These are phyloP conservation scores for Pseudogymnoascus sp. DNA, from an alignment of 2,329 filamentous ascomycete species.

Conservation along the genomic window DNA sequence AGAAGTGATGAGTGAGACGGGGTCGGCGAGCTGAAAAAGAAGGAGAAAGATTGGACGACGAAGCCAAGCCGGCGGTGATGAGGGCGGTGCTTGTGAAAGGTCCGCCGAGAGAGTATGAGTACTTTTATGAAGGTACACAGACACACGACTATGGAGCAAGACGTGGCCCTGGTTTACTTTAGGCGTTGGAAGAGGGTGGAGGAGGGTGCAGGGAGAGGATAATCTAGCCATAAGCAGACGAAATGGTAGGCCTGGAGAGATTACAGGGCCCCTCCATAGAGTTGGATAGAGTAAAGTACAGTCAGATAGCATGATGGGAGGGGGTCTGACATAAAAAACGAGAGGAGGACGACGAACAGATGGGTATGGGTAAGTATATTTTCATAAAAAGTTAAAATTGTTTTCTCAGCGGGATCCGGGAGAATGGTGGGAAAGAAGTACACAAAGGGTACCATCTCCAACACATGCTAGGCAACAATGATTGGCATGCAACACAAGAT, in stretches of 20 bases:
- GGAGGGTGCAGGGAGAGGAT: too few relatives aligned
- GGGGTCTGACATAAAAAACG: not conserved
- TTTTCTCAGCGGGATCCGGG: not conserved
- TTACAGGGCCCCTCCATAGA: slow-evolving; percentile 1
- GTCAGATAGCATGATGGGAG: not conserved
- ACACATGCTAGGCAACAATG: not conserved
- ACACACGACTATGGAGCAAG: not conserved
- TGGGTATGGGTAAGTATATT: not conserved
- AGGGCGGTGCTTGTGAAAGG: slow-evolving; percentile 2
- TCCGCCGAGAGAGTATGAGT: not conserved
- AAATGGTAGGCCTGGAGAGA: not conserved
- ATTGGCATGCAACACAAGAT: not conserved
- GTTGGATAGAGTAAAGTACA: not conserved
- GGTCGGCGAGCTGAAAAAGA: slow-evolving; percentile 8
- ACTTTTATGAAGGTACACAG: not conserved
- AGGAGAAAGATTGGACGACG: slow-evolving; percentile 7
- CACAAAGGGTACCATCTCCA: not conserved
- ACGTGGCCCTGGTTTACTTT: slow-evolving; percentile 3
- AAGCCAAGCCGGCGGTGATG: not conserved
- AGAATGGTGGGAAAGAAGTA: not conserved
- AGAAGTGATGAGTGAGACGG: not conserved
- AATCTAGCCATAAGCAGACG: not conserved
- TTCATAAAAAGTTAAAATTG: slow-evolving; percentile 3
- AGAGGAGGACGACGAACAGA: not conserved
- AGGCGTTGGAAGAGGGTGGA: not conserved